Conservation (phyloP, 106 monocot species). For the Narthecium ossifragum region DNA sequence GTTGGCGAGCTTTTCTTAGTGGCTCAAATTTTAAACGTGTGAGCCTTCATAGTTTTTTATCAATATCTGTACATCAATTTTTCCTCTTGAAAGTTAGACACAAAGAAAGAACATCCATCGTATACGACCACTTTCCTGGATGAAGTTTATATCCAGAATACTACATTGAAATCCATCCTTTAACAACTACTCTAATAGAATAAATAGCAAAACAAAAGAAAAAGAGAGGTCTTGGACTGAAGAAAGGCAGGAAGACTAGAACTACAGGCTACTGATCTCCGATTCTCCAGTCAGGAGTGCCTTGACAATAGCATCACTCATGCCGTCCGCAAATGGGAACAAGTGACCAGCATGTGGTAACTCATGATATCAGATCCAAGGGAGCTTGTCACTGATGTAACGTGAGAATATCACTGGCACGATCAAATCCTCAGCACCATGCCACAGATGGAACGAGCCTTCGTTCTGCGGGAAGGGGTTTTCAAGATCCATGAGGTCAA, state of each 20-base stretch:
- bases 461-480: slow-evolving; percentile 39
- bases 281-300: slow-evolving; percentile 27
- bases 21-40: not conserved
- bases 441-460: slow-evolving; percentile 59
- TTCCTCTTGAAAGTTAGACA: too few species aligned
- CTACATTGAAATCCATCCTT: too few species aligned
- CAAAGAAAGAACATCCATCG: not conserved
- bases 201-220: too few species aligned
- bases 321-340: slow-evolving; percentile 43
- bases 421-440: slow-evolving; percentile 45
- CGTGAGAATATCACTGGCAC: slow-evolving; percentile 32
- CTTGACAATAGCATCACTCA: slow-evolving; percentile 45
- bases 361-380: slow-evolving; percentile 63
- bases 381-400: slow-evolving; percentile 37
- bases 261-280: too few species aligned
- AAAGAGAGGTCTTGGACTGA: too few species aligned
- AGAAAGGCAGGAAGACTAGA: too few species aligned
- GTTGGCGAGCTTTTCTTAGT: too few species aligned
- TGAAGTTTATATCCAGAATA: too few species aligned
- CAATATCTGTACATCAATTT: too few species aligned
- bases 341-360: slow-evolving; percentile 50
- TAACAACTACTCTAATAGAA: too few species aligned
- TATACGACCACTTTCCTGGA: not conserved
- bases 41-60: not conserved
- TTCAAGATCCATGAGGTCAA: slow-evolving; percentile 45